Percentiles rank a stretch among this genome's conserved stretches.
Conservation (phyloP, 1,284 basidiomycete genomes). For the Puccinia hordei region DNA sequence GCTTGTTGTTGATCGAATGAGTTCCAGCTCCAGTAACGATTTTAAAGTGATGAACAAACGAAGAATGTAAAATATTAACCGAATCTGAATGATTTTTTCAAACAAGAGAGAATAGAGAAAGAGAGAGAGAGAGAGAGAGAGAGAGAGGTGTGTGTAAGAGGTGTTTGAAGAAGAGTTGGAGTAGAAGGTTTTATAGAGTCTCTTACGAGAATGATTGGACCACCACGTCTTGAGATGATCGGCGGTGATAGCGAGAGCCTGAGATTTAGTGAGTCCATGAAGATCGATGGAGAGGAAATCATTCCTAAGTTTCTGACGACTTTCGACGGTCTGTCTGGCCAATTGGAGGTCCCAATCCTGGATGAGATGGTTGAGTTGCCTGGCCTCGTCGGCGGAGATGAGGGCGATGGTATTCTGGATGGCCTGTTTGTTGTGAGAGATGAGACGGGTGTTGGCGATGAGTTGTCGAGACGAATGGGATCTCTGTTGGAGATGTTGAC, state of each 20-base stretch:
- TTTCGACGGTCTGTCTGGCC: not conserved
- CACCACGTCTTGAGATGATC: slow-evolving; percentile 57
- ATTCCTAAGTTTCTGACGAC: not conserved
- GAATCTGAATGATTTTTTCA: no score
- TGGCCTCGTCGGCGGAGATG: not conserved
- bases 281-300: slow-evolving; percentile 56
- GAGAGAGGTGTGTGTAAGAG: not conserved
- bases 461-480: not conserved
- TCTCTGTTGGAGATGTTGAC: not conserved
- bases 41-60: slow-evolving; percentile 53
- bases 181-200: no score
- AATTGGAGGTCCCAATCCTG: slow-evolving; percentile 35
- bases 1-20: slow-evolving; percentile 56
- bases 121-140: not conserved
- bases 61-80: not conserved
- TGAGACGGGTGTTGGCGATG: not conserved
- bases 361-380: not conserved
- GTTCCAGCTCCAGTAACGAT: slow-evolving; percentile 59
- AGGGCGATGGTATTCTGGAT: slow-evolving; percentile 4
- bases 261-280: slow-evolving; percentile 58
- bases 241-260: slow-evolving; percentile 57
- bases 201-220: slow-evolving; percentile 44
- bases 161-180: not conserved
- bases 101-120: not conserved
- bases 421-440: not conserved